Base-by-base conservation (phyloP, 2,329 filamentous ascomycete genomes). In the Calonectria pauciramosa region DNA sequence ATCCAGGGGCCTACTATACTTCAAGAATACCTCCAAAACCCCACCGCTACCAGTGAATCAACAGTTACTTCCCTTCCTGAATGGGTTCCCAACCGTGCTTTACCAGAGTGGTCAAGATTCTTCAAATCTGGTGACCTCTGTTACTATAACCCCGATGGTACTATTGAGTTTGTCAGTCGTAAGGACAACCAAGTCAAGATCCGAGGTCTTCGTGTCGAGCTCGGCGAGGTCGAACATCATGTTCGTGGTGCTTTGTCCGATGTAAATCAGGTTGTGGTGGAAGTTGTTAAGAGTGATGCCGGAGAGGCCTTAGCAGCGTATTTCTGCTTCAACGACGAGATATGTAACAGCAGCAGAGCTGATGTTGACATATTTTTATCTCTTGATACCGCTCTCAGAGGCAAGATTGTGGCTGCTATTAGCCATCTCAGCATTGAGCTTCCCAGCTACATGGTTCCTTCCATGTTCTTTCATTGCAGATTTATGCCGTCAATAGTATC, bases 141-240 rank as follows among this genome's bases (percentile, higher is more conserved):
- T 2, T 44, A 38, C 9, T 70, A 49, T 9, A 36, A 36, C 9
- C 14, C n/a, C 6, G 54, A 70, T 28, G 67, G 67, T 16, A 60
- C 38, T 3, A 70, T 70, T 5, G 41, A 36, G 26, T 70, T 51
- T 20, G 23, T 70, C 4, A 41, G 54, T 6, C 67, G 67, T 16
- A 70, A 89, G 75, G 90, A 92, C 75, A 85, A 83, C 0, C 90
- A 92, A 79, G 85, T 91, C 51, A 92, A 92, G 77, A 81, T 92
- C 11, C 85, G 86, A n/a, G 91, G 92, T 44, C 90, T 87, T 63
- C 80, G 89, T 60, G 30, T 70, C 14, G 67, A 70, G 18, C 41
- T 70, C 10, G 54, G 54, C 18, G 67, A 70, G 13, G 54, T 70
- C 6, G 67, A 70, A 6, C 44, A 70, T 13, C 67, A 63, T 14